These are phyloP conservation scores for Pythium rishiriense DNA, from an alignment of 352 stramenopile species.

Conservation along the genomic window DNA sequence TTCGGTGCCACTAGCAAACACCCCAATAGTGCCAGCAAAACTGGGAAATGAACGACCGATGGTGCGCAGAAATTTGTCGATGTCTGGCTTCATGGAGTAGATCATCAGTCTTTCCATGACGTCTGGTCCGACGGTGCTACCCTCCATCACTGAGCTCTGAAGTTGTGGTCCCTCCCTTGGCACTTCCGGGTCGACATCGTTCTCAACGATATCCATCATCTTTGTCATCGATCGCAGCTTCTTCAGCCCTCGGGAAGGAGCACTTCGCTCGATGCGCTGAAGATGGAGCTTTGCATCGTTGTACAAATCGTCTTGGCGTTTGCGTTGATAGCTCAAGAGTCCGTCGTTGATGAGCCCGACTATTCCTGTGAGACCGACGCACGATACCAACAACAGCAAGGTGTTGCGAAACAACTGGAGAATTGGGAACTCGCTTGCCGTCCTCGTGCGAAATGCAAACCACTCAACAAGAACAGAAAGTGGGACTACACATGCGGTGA, in stretches of 20 bases:
- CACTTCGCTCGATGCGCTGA: background rate
- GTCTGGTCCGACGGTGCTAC: slow-evolving; percentile 9
- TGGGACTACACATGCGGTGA: slow-evolving; percentile 3
- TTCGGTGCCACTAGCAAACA: slow-evolving; percentile 28
- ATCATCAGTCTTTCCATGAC: slow-evolving; percentile 34
- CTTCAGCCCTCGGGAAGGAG: slow-evolving; percentile 1
- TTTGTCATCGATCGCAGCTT: slow-evolving; percentile 18
- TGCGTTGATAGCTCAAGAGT: background rate
- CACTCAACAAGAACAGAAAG: slow-evolving; percentile 28
- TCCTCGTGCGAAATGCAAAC: slow-evolving; percentile 15
- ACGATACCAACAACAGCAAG: slow-evolving; percentile 11
- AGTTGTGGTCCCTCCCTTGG: too few species aligned
- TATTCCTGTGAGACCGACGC: slow-evolving; percentile 7
- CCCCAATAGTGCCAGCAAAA: slow-evolving; percentile 25
- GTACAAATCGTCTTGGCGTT: slow-evolving; percentile 1
- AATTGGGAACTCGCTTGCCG: slow-evolving; percentile 21
- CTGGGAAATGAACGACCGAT: slow-evolving; percentile 21
- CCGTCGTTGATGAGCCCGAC: slow-evolving; percentile 21
- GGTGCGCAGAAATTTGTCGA: slow-evolving; percentile 29
- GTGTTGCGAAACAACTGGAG: slow-evolving; percentile 19
- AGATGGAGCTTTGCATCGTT: background rate
- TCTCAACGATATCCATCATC: background rate
- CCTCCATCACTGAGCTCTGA: background rate
- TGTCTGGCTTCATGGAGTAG: slow-evolving; percentile 25
- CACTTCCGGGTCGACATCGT: background rate